Conservation (phyloP, 192 early-diverging fungal genomes). For the Diversispora epigaea region DNA sequence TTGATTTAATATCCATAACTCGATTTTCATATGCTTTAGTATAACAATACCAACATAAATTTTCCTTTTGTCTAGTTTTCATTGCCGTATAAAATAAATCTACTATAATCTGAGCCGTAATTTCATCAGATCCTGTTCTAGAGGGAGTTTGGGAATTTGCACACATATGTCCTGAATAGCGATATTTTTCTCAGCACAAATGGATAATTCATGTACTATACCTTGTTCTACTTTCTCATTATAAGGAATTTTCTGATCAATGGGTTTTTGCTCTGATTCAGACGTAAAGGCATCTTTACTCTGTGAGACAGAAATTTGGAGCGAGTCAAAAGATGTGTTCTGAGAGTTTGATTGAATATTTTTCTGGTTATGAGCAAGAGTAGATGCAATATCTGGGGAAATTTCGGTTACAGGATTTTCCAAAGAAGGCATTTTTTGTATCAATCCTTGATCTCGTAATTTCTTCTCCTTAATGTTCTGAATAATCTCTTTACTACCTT, state of each 20-base stretch:
- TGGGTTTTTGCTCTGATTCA: too few relatives aligned
- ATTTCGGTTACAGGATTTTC: background rate
- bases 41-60: constrained; percentile 30
- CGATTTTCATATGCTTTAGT: constrained; percentile 21
- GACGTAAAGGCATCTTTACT: too few relatives aligned
- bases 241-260: constrained; percentile 28
- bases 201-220: constrained; percentile 7
- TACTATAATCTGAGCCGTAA: constrained; percentile 16
- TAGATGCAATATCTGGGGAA: too few relatives aligned
- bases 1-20: constrained; percentile 11
- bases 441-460: background rate
- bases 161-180: background rate
- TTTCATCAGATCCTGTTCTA: constrained; percentile 19
- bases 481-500: constrained; percentile 16
- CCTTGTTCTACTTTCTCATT: constrained; percentile 27
- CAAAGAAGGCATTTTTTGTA: background rate
- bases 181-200: constrained; percentile 6
- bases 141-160: constrained; percentile 19
- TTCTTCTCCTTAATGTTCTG: background rate
- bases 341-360: background rate
- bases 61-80: constrained; percentile 25
- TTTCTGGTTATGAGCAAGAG: background rate
- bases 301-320: too few relatives aligned
- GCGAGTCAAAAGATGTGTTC: too few relatives aligned
- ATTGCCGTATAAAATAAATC: constrained; percentile 7